Evolutionary conservation across 768 basidiomycete genomes (phyloP).

Genomic region (Boletus vinaceobasis): DNA sequence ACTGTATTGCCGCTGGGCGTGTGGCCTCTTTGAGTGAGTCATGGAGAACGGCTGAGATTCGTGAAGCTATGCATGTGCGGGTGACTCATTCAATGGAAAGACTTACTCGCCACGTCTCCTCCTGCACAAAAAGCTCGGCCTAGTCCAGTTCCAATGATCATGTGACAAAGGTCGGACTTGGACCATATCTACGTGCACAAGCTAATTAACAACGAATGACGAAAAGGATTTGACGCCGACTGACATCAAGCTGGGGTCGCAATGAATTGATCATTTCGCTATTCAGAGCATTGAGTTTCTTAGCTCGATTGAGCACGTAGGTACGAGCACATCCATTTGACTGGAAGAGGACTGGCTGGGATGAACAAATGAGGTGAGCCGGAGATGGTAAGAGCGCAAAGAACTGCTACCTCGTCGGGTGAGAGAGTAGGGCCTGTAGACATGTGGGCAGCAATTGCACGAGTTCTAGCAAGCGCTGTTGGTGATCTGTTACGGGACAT

Average conservation of each 20-base stretch:
- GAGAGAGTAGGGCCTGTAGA: conserved; percentile 19
- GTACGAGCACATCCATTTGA: conserved; percentile 60
- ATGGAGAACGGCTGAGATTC: conserved; percentile 50
- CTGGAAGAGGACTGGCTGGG: conserved; percentile 61
- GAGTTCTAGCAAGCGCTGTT: conserved; percentile 28
- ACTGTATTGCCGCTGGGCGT: conserved; percentile 66
- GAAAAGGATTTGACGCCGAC: conserved; percentile 12
- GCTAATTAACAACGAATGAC: conserved; percentile 6
- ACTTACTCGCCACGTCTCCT: conserved; percentile 87
- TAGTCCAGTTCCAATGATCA: conserved; percentile 68
- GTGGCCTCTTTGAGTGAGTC: conserved; percentile 50
- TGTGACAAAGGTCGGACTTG: conserved; percentile 62
- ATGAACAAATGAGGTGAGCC: conserved; percentile 26
- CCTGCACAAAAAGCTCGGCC: conserved; percentile 90
- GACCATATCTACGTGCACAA: conserved; percentile 63
- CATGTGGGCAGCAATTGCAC: conserved; percentile 36
- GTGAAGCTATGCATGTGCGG: conserved; percentile 2
- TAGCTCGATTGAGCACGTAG: conserved; percentile 76
- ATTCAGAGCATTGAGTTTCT: conserved; percentile 80
- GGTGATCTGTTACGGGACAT: conserved; percentile 28
- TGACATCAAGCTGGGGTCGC: conserved; percentile 72
- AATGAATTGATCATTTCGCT: conserved; percentile 72
- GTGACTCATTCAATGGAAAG: neutral
- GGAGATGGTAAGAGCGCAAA: neutral
- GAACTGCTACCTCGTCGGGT: conserved; percentile 25